Conservation (phyloP, 1,284 basidiomycete genomes). For the Malassezia equina region DNA sequence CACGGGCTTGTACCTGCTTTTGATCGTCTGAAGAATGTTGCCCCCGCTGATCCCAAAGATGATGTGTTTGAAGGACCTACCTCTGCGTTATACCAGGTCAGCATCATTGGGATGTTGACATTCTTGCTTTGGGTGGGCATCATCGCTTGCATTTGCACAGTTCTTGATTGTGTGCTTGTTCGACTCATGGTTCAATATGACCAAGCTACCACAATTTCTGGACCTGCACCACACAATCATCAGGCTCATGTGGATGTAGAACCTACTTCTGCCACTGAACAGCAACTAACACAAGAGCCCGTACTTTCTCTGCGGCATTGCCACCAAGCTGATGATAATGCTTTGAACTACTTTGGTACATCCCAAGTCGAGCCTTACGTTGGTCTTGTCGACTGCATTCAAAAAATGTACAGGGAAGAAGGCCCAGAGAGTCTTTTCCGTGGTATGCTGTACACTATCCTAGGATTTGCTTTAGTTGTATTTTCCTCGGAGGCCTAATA, state of each 20-base stretch:
- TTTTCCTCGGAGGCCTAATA: not conserved
- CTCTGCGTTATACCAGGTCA: conserved; percentile 25
- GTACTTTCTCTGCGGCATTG: conserved; percentile 44
- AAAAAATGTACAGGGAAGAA: conserved; percentile 44
- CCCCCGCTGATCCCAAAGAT: conserved; percentile 23
- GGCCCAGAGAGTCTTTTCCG: conserved; percentile 40
- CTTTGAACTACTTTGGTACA: conserved; percentile 36
- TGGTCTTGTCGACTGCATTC: conserved; percentile 38
- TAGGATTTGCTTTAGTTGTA: conserved; percentile 11
- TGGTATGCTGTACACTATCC: conserved; percentile 38
- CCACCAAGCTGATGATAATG: conserved; percentile 24
- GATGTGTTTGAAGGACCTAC: conserved; percentile 32
- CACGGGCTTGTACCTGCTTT: conserved; percentile 24
- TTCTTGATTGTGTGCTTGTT: conserved; percentile 42
- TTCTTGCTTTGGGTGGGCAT: conserved; percentile 34
- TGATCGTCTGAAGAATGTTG: conserved; percentile 24
- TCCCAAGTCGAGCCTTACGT: conserved; percentile 36
- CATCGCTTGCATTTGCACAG: conserved; percentile 29
- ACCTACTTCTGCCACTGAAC: conserved; percentile 5
- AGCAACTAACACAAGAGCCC: conserved; percentile 23
- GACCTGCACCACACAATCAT: conserved; percentile 30
- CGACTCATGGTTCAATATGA: conserved; percentile 36
- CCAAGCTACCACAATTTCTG: conserved; percentile 2
- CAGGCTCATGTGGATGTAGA: conserved; percentile 37
- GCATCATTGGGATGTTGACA: conserved; percentile 26